Base-by-base conservation (phyloP, 1,139 yeast genomes). In the Pichia inconspicua region DNA sequence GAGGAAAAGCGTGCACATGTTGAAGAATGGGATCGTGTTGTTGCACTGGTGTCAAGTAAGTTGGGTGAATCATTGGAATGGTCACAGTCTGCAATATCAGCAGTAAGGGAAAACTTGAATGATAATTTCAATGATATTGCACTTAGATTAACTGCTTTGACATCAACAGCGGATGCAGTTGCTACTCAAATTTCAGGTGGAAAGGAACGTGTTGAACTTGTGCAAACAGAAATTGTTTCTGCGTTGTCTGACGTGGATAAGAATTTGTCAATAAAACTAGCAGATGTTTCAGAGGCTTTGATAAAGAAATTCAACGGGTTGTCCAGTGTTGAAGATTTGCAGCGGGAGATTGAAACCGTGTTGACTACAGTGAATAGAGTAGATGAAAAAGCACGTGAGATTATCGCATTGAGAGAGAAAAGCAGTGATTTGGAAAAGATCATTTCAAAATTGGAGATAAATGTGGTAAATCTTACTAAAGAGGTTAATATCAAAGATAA, bases 121-220 rank as follows among this genome's bases (percentile, higher is more conserved):
- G 47, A 48, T 34, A 46, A 42, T 22, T 48, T 48, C 32, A 48
- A 42, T 31, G 51, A 48, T 37, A 37, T 48, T 11, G 46, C 45
- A 2, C 15, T 49, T 9, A 25, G 49, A 25, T n/a, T 44, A 2
- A 44, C 41, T 1, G 42, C 42, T 30, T 27, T 46, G 6, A 15
- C 37, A 4, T 7, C 37, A 15, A 34, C 37, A 5, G 14, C 37
- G 4, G 22, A 17, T n/a, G 15, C 11, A 4, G 22, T 34, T 15
- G 5, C 22, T 8, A 11, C 15, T 7, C 9, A 34, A 6, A 22
- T 34, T 2, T n/a, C 22, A 7, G n/a, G 22, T 2, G n/a, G 15
- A 6, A 6, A n/a, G 9, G 37, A 34, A n/a, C 19, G 22, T 15
- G 5, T 15, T 7, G 37, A 19, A n/a, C 9, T 6, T 15, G 11